Conservation (phyloP, 2,329 filamentous ascomycete species). For the Fulvia fulva region DNA sequence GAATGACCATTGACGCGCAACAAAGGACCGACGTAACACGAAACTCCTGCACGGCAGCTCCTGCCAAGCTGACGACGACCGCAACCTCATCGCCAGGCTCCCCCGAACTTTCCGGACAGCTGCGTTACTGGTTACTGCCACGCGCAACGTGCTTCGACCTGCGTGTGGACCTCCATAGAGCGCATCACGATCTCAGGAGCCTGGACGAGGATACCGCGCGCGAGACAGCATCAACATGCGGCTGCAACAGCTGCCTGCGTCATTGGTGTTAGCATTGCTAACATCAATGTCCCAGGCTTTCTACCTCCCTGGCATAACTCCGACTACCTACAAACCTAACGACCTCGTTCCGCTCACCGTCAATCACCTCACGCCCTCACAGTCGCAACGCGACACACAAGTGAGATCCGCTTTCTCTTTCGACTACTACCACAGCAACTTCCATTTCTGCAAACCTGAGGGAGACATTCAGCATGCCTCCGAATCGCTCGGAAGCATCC, state of each 20-base stretch:
- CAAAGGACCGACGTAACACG: not conserved
- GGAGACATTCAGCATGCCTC: slow-evolving; percentile 73
- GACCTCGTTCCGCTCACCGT: slow-evolving; percentile 83
- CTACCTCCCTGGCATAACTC: slow-evolving; percentile 89
- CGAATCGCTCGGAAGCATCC: slow-evolving; percentile 89
- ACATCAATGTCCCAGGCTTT: slow-evolving; percentile 49
- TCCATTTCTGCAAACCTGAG: slow-evolving; percentile 82
- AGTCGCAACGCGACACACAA: slow-evolving; percentile 70
- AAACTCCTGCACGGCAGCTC: not conserved
- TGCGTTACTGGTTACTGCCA: not conserved
- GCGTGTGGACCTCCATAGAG: not conserved
- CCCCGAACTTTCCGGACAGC: not conserved
- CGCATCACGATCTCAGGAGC: not conserved
- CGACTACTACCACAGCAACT: slow-evolving; percentile 88
- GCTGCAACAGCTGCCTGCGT: slow-evolving; percentile 17
- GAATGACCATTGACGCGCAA: not conserved
- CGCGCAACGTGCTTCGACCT: not conserved
- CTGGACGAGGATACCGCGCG: not conserved
- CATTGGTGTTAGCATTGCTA: slow-evolving; percentile 25
- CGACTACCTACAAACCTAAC: slow-evolving; percentile 79
- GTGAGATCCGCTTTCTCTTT: slow-evolving; percentile 91
- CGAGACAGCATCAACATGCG: slow-evolving; percentile 16
- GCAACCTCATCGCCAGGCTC: not conserved
- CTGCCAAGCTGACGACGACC: slow-evolving; percentile 7
- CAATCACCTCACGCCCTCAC: slow-evolving; percentile 84